Evolutionary conservation across 1,284 basidiomycete genomes (phyloP), one percentile per base, ranked within the genome.

Genomic region (Malassezia vespertilionis): DNA sequence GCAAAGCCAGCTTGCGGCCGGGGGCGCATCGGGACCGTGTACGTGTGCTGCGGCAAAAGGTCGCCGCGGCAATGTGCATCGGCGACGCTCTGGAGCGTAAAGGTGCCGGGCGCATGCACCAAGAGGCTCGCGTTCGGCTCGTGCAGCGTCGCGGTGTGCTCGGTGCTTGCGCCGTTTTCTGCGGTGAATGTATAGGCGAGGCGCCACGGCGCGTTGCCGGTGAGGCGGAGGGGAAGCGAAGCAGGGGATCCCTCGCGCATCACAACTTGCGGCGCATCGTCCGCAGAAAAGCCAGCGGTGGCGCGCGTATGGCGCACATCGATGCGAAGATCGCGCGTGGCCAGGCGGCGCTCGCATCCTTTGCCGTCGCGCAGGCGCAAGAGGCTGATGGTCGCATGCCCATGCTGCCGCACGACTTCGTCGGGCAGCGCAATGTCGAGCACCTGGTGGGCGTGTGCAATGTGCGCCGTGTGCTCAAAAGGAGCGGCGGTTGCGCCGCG

Each of bases 271-370:
- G 40, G 34, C 20, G 39, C 42, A 5, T 44, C 44, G 7, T 80
- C 78, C 53, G 77, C 61, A 40, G 50, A 37, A 73, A 96, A 93
- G 61, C 81, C 82, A 17, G 78, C 87, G 1, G 84, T 90, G 2
- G 91, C 87, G 80, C 84, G 82, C 12, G 83, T 76, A 46, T 86
- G 76, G 58, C 84, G 80, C n/a, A 96, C 86, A 57, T 87, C 86
- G 43, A 93, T 83, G n/a, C 81, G 78, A 40, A 93, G 74, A 12
- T 86, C 84, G 15, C 83, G 81, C 0, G 82, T 80, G 17, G 80
- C 79, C 20, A 96, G 73, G 15, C 80, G 71, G 32, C 85, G 78
- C 62, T 83, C 83, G 72, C 91, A 96, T 17, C 84, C 83, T 61
- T 86, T 86, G 2, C 80, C 80, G 72, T 96, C 91, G 65, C 86